These are phyloP conservation scores for Diplodia corticola DNA, from an alignment of 2,329 filamentous ascomycete species.

Conservation along the genomic window DNA sequence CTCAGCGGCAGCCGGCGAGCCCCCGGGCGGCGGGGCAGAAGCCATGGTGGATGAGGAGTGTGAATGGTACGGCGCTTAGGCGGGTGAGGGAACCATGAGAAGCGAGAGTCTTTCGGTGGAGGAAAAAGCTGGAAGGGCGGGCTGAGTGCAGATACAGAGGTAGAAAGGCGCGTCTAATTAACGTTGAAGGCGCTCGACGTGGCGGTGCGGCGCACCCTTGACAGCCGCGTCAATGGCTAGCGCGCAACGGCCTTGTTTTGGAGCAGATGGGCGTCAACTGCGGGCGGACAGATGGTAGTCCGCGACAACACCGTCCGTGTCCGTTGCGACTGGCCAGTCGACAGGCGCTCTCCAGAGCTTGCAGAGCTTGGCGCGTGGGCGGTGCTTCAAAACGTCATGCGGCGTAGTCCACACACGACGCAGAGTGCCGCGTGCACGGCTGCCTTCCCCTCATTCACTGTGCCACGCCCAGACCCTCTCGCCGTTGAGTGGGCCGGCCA, in stretches of 20 bases:
- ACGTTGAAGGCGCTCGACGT: neutral
- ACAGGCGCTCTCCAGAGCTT: neutral
- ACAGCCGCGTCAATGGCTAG: constrained; percentile 14
- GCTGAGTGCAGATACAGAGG: neutral
- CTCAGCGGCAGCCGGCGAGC: neutral
- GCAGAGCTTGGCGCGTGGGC: neutral
- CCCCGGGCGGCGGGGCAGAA: constrained; percentile 15
- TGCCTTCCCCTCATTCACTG: neutral
- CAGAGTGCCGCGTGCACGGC: neutral
- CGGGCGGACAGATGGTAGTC: too few relatives aligned
- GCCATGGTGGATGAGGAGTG: constrained; percentile 9
- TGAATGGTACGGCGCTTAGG: neutral
- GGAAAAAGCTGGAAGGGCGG: neutral
- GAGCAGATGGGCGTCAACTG: neutral
- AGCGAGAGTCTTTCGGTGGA: neutral
- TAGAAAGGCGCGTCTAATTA: neutral
- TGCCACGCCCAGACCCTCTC: neutral
- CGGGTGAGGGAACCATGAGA: neutral
- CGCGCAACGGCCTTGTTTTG: neutral
- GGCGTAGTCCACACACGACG: neutral
- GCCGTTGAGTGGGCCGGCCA: neutral
- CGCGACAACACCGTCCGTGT: too few relatives aligned
- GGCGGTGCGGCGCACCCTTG: constrained; percentile 17
- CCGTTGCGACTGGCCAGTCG: neutral
- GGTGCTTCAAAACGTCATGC: constrained; percentile 11